A percentile compares a stretch with the other conserved stretches of the same genome.
Conservation (phyloP, 2,329 filamentous ascomycete species). For the Talaromyces sp. region DNA sequence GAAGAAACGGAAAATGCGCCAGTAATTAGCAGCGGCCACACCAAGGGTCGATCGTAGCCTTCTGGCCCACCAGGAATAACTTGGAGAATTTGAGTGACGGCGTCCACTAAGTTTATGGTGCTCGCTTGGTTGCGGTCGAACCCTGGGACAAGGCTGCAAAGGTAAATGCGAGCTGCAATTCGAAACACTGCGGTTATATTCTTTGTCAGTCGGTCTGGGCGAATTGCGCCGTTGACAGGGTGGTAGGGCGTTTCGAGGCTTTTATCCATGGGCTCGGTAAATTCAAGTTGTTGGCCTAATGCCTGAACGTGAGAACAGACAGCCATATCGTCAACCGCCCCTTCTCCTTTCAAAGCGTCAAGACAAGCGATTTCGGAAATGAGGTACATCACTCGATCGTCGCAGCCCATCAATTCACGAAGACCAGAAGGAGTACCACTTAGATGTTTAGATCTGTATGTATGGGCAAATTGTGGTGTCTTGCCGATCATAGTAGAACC, state of each 20-base stretch:
- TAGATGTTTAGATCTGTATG: constrained; percentile 92
- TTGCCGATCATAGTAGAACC: constrained; percentile 86
- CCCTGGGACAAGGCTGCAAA: constrained; percentile 90
- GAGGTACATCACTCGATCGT: constrained; percentile 94
- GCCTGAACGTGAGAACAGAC: constrained; percentile 85
- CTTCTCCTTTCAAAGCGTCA: constrained; percentile 76
- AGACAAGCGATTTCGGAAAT: constrained; percentile 97
- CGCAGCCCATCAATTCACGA: constrained; percentile 92
- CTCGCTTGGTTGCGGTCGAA: constrained; percentile 70
- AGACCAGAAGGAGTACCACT: constrained; percentile 63
- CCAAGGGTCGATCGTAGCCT: constrained; percentile 84
- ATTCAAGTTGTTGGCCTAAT: constrained; percentile 79
- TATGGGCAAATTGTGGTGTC: constrained; percentile 83
- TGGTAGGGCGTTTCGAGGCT: constrained; percentile 56
- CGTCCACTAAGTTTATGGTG: constrained; percentile 70
- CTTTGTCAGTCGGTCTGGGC: constrained; percentile 73
- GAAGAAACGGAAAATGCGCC: constrained; percentile 69
- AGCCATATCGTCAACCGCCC: constrained; percentile 72
- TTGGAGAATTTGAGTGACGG: constrained; percentile 70
- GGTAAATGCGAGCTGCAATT: constrained; percentile 86
- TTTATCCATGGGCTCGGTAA: constrained; percentile 65
- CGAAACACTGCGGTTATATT: constrained; percentile 92
- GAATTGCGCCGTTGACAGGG: constrained; percentile 62
- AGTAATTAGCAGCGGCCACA: constrained; percentile 88
- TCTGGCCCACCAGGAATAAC: constrained; percentile 74